phyloP scores from a whole-genome alignment of 2,329 filamentous ascomycete genomes.

The Fonsecaea pugnacius region DNA sequence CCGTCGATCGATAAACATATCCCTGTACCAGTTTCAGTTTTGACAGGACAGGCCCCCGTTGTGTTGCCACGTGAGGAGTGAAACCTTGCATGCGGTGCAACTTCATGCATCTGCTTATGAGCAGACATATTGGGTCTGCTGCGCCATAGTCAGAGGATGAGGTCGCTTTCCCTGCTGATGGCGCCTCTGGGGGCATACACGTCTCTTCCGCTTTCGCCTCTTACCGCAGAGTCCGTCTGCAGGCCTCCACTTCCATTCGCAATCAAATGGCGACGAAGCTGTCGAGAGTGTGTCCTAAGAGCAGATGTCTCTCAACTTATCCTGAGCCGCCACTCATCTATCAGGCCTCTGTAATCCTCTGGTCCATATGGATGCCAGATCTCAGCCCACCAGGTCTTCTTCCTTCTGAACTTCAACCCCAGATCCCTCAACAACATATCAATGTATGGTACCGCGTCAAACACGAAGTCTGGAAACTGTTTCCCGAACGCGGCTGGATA shows the following conservation, averaged over 20 bases:
- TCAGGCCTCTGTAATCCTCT: conserved; percentile 48
- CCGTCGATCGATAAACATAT: not conserved
- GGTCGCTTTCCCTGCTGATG: too few species aligned
- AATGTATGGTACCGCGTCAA: conserved; percentile 74
- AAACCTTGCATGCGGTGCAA: too few species aligned
- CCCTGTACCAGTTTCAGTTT: not conserved
- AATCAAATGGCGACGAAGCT: not conserved
- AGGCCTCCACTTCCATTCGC: too few species aligned
- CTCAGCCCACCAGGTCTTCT: conserved; percentile 39
- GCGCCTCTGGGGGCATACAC: too few species aligned
- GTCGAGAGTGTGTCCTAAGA: not conserved
- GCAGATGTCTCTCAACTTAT: not conserved
- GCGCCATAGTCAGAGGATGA: too few species aligned
- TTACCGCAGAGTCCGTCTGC: too few species aligned
- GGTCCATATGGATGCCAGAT: conserved; percentile 46
- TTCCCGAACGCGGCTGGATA: conserved; percentile 69
- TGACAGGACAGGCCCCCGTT: not conserved
- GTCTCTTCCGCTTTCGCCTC: too few species aligned
- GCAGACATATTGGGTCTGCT: too few species aligned
- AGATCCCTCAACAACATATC: conserved; percentile 71
- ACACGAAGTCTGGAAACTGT: conserved; percentile 71
- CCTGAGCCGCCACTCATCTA: conserved; percentile 43
- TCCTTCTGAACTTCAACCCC: conserved; percentile 57
- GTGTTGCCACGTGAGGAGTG: not conserved
- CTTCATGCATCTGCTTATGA: too few species aligned